A percentile compares a stretch with the other conserved stretches of the same genome.
Conservation (phyloP, 208 protist species). For the Endotrypanum monterogeii region DNA sequence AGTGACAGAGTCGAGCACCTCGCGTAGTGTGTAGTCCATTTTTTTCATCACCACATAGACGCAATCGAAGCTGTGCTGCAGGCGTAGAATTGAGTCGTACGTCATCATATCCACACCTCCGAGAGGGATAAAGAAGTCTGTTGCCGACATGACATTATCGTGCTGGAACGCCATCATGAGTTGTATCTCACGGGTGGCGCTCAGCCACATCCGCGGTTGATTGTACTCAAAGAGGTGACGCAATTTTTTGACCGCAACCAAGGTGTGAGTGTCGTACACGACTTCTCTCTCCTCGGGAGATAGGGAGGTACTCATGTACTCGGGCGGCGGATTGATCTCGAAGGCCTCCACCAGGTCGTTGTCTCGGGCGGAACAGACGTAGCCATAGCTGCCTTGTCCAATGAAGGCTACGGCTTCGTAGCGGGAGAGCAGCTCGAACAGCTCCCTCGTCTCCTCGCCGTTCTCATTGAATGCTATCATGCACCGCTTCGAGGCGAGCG, state of each 20-base stretch:
- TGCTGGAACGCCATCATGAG: slow-evolving; percentile 86
- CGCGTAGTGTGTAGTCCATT: slow-evolving; percentile 85
- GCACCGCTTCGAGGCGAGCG: slow-evolving; percentile 76
- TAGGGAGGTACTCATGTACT: slow-evolving; percentile 47
- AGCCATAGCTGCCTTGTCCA: slow-evolving; percentile 76
- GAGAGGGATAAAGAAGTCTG: slow-evolving; percentile 86
- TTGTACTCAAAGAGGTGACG: slow-evolving; percentile 73
- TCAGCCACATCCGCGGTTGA: slow-evolving; percentile 86
- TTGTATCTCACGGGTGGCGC: slow-evolving; percentile 81
- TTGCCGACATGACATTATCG: slow-evolving; percentile 78
- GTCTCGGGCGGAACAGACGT: slow-evolving; percentile 77
- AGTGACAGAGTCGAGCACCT: slow-evolving; percentile 74
- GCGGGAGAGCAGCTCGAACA: slow-evolving; percentile 80
- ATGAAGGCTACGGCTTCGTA: slow-evolving; percentile 75
- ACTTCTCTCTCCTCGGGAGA: slow-evolving; percentile 52
- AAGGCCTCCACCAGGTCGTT: slow-evolving; percentile 68
- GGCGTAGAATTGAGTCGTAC: slow-evolving; percentile 57
- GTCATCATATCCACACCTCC: slow-evolving; percentile 72
- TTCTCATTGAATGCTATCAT: slow-evolving; percentile 58
- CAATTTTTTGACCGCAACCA: slow-evolving; percentile 85
- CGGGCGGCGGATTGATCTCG: slow-evolving; percentile 36
- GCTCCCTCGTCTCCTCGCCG: slow-evolving; percentile 54
- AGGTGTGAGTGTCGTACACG: slow-evolving; percentile 60
- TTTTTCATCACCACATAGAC: slow-evolving; percentile 91
- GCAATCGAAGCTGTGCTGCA: slow-evolving; percentile 70